Percentiles rank a stretch among this genome's conserved stretches.
phyloP scores from a whole-genome alignment of 495 filamentous ascomycete species.

The Neurospora sp. region DNA sequence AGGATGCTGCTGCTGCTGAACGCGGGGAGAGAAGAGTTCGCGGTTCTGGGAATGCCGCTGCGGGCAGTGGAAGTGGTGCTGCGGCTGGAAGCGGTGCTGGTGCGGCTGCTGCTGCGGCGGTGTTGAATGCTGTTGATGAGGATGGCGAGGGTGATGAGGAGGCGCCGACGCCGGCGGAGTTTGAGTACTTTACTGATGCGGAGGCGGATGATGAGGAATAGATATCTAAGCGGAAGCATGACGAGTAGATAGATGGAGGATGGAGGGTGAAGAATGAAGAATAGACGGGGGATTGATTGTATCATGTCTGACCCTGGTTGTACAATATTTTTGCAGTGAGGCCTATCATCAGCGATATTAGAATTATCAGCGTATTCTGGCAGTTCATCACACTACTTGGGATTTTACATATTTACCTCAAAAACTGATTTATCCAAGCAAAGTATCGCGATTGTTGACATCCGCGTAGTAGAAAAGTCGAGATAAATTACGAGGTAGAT shows the following conservation, averaged over 20 bases:
- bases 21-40: slow-evolving; percentile 1
- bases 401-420: neutral
- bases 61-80: neutral
- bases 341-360: neutral
- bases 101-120: slow-evolving; percentile 66
- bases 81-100: slow-evolving; percentile 31
- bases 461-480: too few species aligned
- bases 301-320: neutral
- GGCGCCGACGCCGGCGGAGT: slow-evolving; percentile 67
- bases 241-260: neutral
- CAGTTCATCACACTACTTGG: neutral
- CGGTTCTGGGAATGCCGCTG: neutral
- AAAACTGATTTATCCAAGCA: neutral
- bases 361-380: neutral
- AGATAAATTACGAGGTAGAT: neutral
- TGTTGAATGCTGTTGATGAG: slow-evolving; percentile 76
- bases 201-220: slow-evolving; percentile 46
- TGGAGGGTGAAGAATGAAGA: neutral
- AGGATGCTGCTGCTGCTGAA: slow-evolving; percentile 2
- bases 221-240: neutral
- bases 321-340: neutral
- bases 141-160: slow-evolving; percentile 78
- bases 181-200: slow-evolving; percentile 75
- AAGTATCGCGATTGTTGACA: neutral
- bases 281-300: neutral